Evolutionary conservation across 306 rosid genomes (phyloP), one percentile per base, ranked within the genome.

Genomic region (Lupinus albus): DNA sequence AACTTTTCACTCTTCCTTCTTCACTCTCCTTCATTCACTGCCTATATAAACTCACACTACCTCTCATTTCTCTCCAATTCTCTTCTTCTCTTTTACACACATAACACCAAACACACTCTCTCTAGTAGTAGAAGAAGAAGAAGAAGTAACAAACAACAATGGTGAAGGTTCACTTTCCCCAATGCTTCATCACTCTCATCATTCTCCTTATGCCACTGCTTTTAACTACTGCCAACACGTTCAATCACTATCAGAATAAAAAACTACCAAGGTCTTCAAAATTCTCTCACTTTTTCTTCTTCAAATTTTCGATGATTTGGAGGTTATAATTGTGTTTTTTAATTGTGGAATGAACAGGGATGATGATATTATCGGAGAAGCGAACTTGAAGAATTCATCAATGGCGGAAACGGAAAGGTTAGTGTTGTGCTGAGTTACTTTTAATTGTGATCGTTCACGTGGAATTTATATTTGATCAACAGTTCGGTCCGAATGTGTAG

Each of bases 341-440:
- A 32, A 0, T 75, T 75, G 51, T 21, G 15, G 46, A 32, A 46
- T 12, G n/a, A 44, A 33, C 81, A 89, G 96, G 53, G 65, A 64
- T 69, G 38, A 33, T 32, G 36, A 4, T 32, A 1, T 1, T 33
- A 54, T 70, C 44, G 85, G 18, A 78, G 52, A 79, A 30, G 79
- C 76, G 76, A 70, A 77, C 70, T 72, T 59, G 71, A 81, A 76
- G 74, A 81, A 83, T 77, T 82, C 85, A 1, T 78, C 95, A 65
- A 86, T 87, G 91, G 84, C 91, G 72, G 80, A 84, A 56, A 44
- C 91, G 72, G 80, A 84, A 56, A 44, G 89, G 96, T 92, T n/a
- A 60, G 93, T 76, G 50, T 33, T 61, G 7, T 33, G 2, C 1
- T 33, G 2, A 11, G 5, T 30, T 1, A 41, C 56, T 52, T 66